phyloP scores from a whole-genome alignment of 208 protist species.

The Novymonas esmeraldas region DNA sequence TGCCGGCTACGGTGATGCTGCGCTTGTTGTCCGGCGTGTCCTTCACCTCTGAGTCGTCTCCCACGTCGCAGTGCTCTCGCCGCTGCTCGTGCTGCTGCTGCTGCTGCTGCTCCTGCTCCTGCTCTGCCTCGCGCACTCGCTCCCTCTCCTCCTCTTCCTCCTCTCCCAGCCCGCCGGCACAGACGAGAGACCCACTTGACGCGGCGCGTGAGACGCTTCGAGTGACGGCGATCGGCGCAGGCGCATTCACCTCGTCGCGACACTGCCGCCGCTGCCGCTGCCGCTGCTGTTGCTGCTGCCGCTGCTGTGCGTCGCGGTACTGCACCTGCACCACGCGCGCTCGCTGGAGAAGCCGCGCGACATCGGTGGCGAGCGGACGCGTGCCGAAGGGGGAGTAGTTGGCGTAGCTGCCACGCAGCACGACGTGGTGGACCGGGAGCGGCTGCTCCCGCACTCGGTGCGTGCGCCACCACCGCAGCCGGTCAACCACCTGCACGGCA shows the following conservation, averaged over 20 bases:
- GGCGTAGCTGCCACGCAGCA: slow-evolving; percentile 37
- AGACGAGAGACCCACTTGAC: too few species aligned
- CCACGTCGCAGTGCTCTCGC: slow-evolving; percentile 3
- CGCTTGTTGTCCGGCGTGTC: slow-evolving; percentile 30
- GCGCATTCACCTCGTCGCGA: too few species aligned
- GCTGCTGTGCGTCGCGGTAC: slow-evolving; percentile 12
- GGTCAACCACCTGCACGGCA: slow-evolving; percentile 65
- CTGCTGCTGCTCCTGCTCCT: background rate
- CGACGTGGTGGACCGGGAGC: slow-evolving; percentile 43
- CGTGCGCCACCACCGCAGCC: slow-evolving; percentile 73
- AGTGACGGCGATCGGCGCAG: too few species aligned
- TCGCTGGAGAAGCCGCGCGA: slow-evolving; percentile 25
- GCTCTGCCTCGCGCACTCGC: background rate
- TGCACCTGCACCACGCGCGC: slow-evolving; percentile 19
- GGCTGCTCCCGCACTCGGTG: slow-evolving; percentile 48
- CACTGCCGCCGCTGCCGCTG: slow-evolving; percentile 10
- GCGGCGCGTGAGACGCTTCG: too few species aligned
- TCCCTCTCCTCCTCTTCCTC: background rate
- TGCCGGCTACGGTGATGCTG: background rate
- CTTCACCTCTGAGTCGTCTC: background rate
- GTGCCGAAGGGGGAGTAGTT: slow-evolving; percentile 60
- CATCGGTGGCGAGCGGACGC: slow-evolving; percentile 33
- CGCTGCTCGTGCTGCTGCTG: slow-evolving; percentile 9
- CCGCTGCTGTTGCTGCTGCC: slow-evolving; percentile 17
- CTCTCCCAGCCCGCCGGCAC: too few species aligned